Evolutionary conservation across 129 eudicot species (phyloP).

Genomic region (Tagetes patula): DNA sequence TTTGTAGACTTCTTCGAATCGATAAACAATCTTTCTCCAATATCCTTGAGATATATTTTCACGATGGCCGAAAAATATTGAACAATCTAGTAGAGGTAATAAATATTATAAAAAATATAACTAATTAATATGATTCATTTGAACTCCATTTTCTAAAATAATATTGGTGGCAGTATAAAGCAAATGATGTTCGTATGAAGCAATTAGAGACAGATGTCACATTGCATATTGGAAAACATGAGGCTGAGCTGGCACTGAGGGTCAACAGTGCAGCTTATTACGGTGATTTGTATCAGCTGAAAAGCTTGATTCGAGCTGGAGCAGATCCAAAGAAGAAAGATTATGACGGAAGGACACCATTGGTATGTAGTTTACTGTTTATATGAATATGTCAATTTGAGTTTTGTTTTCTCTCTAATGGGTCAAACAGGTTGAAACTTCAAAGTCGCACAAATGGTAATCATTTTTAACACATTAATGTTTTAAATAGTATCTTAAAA

Average conservation of each 20-base stretch:
- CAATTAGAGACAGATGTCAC: constrained; percentile 80
- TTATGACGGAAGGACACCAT: constrained; percentile 92
- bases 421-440: neutral
- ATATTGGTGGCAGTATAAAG: constrained; percentile 59
- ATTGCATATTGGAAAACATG: constrained; percentile 80
- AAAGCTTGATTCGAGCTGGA: constrained; percentile 80
- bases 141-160: constrained; percentile 17
- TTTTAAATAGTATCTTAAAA: neutral
- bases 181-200: constrained; percentile 62
- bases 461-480: neutral
- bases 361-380: constrained; percentile 49
- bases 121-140: neutral
- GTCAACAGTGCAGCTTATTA: constrained; percentile 83
- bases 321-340: constrained; percentile 94
- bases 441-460: neutral
- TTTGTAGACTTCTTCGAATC: constrained; percentile 84
- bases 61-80: constrained; percentile 73
- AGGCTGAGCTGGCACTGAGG: constrained; percentile 86
- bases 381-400: neutral
- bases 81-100: constrained; percentile 86
- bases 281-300: constrained; percentile 85
- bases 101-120: neutral
- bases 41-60: constrained; percentile 87
- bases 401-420: neutral
- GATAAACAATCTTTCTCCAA: constrained; percentile 88